A percentile compares a stretch with the other conserved stretches of the same genome.
Conservation (phyloP, 2,329 filamentous ascomycete species). For the Chrysosporium queenslandicum region DNA sequence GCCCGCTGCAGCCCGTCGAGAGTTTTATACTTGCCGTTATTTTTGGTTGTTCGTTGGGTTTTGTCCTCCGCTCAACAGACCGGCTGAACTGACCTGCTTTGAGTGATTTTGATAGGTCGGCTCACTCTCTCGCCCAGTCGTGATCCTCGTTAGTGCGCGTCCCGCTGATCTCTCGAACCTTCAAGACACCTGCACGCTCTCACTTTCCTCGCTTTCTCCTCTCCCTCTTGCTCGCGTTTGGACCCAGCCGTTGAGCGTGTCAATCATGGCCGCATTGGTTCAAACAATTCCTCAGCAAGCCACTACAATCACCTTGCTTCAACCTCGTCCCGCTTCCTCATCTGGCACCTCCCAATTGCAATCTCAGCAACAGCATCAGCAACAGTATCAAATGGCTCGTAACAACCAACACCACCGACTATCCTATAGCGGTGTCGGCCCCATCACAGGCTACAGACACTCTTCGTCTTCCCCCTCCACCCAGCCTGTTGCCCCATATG, state of each 20-base stretch:
- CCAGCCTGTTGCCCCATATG: slow-evolving; percentile 63
- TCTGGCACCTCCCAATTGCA: slow-evolving; percentile 35
- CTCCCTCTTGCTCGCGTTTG: slow-evolving; percentile 12
- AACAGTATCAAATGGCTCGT: slow-evolving; percentile 22
- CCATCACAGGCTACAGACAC: slow-evolving; percentile 13
- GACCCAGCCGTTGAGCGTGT: slow-evolving; percentile 14
- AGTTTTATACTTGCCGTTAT: no score
- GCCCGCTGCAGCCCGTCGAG: no score
- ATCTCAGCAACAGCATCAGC: slow-evolving; percentile 38
- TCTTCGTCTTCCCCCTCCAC: slow-evolving; percentile 40
- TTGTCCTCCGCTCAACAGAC: no score
- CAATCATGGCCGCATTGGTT: slow-evolving; percentile 72
- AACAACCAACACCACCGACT: slow-evolving; percentile 34
- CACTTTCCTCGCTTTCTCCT: not conserved
- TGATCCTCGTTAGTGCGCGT: no score
- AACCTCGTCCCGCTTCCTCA: slow-evolving; percentile 58
- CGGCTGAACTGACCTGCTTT: no score
- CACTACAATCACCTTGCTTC: slow-evolving; percentile 63
- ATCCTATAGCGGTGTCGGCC: slow-evolving; percentile 29
- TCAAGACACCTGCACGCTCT: no score
- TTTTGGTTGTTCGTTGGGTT: no score
- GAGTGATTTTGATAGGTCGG: slow-evolving; percentile 4
- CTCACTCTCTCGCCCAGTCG: no score
- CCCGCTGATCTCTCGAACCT: no score
- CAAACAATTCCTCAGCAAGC: slow-evolving; percentile 71